These are phyloP conservation scores for Rhododendron simsii DNA, from an alignment of 148 eudicot genomes.

Conservation along the genomic window DNA sequence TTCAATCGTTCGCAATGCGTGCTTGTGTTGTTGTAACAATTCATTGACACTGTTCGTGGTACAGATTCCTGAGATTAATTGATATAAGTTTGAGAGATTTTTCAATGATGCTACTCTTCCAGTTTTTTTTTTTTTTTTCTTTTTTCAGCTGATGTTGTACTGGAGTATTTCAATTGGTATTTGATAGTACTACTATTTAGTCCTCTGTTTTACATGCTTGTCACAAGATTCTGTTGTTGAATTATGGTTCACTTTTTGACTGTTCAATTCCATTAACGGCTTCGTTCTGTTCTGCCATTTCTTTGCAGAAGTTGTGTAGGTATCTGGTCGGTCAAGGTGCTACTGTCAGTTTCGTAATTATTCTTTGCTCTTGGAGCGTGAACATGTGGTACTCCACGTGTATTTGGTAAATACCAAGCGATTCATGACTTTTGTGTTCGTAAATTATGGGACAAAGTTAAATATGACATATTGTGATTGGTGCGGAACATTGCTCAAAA, in stretches of 20 bases:
- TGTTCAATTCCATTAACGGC: neutral
- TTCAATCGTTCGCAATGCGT: neutral
- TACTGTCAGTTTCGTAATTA: neutral
- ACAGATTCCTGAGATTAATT: neutral
- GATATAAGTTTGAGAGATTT: neutral
- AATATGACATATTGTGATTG: neutral
- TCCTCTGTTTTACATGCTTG: neutral
- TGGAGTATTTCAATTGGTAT: neutral
- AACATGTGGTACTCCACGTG: neutral
- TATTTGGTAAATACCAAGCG: neutral
- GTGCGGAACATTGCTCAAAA: too few relatives aligned
- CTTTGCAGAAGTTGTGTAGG: neutral
- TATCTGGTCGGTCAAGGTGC: neutral
- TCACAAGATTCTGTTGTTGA: neutral
- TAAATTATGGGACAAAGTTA: neutral
- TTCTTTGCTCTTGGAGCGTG: neutral
- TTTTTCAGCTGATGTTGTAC: neutral
- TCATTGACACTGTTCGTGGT: neutral
- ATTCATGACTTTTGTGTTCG: neutral
- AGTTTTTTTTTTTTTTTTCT: neutral
- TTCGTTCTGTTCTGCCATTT: neutral
- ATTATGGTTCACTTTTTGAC: neutral
- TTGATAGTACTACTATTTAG: neutral
- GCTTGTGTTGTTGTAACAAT: conserved; percentile 1
- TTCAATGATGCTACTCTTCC: neutral